Evolutionary conservation across 2,329 filamentous ascomycete genomes (phyloP), one percentile per base, ranked within the genome.

Genomic region (Pseudogymnoascus sp.): DNA sequence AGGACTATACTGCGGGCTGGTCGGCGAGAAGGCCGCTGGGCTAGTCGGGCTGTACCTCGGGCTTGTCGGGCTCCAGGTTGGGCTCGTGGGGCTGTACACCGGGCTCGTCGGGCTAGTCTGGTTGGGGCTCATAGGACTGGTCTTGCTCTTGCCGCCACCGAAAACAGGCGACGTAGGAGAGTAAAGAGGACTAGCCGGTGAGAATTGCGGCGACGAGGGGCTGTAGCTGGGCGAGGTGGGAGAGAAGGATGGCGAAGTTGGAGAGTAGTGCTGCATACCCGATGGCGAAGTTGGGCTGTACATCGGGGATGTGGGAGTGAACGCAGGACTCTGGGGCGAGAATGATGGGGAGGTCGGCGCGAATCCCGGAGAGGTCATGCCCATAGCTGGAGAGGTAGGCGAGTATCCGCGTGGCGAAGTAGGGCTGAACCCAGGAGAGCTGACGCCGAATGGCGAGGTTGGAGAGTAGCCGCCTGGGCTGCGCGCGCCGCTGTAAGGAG

Each of bases 1-100:
- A 2, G 88, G 88, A 59, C 88, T 90, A 71, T 86, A 87, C 77
- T 89, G 90, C 41, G 91, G 91, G 65, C 89, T 94, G 38, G 87
- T 94, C 74, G 66, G 79, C 74, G 62, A 54, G 58, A 41, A 54
- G n/a, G 47, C 47, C 58, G 38, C 58, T 20, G 70, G 70, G 59
- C 68, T 70, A 35, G 68, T 73, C 16, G 71, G 69, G 50, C 68
- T 70, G 65, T 66, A 71, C 35, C 67, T 70, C 37, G 70, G 70
- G 41, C 65, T 67, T 50, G 65, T 70, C 39, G 70, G 70, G 43
- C 68, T 70, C 35, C 37, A 33, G 20, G 18, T 54, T 47, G 58
- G 58, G 16, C 58, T 60, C 39, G 37, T 54, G 8, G 37, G 37
- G 58, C 36, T 58, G 60, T 70, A 71, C 2, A 70, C 68, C 18